Base-by-base conservation (phyloP, 2,329 filamentous ascomycete genomes). In the Bipolaris cookei region DNA sequence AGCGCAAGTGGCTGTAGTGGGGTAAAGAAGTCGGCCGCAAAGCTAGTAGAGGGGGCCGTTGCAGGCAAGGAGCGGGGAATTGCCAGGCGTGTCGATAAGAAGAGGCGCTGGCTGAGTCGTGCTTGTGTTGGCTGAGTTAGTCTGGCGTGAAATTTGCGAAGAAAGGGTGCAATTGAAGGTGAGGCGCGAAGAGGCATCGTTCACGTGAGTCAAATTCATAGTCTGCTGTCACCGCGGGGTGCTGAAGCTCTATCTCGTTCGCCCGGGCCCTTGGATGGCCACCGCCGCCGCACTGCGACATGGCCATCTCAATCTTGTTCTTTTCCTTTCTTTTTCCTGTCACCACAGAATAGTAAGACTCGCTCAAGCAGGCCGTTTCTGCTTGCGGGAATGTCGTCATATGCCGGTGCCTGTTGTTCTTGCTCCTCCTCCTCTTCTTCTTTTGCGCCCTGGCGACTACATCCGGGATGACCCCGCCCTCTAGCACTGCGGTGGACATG, bases 191-290 rank as follows among this genome's bases (percentile, higher is more conserved):
- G 58, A 57, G 61, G 65, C 69, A 70, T 70, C 35, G 51, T 65
- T 20, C 62, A 67, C 67, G 65, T 72, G 72, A 74, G 66, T 72
- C 69, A 72, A 70, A 63, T 64, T 63, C 61, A 62, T 53, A 58
- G 56, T 57, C 56, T 65, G 63, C 65, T 58, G 63, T 69, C 62
- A 66, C 50, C 53, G 65, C 64, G 66, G 70, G 65, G 67, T 61
- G 60, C 46, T 32, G 45, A 25, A 52, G 56, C 56, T 49, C 37
- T 53, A 25, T 56, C 42, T 47, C 35, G 32, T 23, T 55, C 47
- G 64, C 66, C 66, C 66, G 63, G 62, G 63, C 67, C 66, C 64
- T 16, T 30, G 23, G 6, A 18, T n/a, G 11, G 21, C 39, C 39
- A n/a, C 20, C 21, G 16, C 37, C 14, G 38, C 16, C 38, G 18